phyloP scores from a whole-genome alignment of 1,284 basidiomycete species.

The Microbotryum silenes-acaulis region DNA sequence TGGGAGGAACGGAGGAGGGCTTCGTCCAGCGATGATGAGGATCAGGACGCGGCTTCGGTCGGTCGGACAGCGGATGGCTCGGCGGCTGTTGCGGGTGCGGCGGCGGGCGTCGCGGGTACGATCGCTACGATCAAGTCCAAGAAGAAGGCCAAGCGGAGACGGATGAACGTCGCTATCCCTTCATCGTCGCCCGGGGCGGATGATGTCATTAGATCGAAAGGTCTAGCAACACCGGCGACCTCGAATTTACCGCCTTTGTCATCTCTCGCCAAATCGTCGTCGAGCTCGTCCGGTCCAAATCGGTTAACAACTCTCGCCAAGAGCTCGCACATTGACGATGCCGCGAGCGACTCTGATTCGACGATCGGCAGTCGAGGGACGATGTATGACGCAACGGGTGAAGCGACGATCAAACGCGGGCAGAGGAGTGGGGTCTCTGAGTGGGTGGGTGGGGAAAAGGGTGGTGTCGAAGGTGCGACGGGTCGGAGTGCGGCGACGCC shows the following conservation, averaged over 20 bases:
- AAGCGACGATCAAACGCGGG: neutral
- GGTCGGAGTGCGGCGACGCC: neutral
- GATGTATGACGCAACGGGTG: neutral
- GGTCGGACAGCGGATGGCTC: neutral
- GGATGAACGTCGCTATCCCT: conserved; percentile 22
- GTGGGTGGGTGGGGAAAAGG: neutral
- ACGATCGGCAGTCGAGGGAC: conserved; percentile 14
- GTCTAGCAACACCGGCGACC: neutral
- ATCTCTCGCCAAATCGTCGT: neutral
- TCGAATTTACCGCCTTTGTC: conserved; percentile 6
- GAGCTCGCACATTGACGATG: neutral
- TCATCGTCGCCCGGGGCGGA: conserved; percentile 31
- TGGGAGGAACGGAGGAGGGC: conserved; percentile 59
- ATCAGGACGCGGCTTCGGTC: conserved; percentile 6
- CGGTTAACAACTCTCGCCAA: neutral
- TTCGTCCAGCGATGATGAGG: conserved; percentile 35
- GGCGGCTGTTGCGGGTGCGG: neutral
- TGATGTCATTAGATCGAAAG: conserved; percentile 9
- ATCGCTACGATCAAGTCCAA: neutral
- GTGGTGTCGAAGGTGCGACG: neutral
- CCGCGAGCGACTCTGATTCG: conserved; percentile 23
- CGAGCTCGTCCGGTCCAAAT: neutral
- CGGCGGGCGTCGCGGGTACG: neutral
- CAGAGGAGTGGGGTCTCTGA: neutral
- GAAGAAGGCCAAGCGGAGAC: conserved; percentile 34